Base-by-base conservation (phyloP, 441 rosid species). In the Gossypium trilobum region DNA sequence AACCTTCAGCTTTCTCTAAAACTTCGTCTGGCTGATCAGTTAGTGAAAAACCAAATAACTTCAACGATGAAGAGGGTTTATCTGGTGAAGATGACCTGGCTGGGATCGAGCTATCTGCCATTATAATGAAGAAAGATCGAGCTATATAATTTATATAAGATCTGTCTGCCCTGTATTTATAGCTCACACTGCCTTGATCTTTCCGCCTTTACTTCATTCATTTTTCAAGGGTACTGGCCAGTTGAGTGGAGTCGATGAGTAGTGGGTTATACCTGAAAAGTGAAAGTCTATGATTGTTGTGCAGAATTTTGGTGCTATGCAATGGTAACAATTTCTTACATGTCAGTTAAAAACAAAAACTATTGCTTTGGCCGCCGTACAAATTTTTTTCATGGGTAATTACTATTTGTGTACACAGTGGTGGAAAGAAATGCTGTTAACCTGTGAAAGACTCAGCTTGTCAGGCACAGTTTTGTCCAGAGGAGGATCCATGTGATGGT, bases 1-100 rank as follows among this genome's bases (percentile, higher is more conserved):
- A 36, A 13, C 44, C 73, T 66, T 44, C 78, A 31, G 72, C 50
- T 56, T 74, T 76, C 2, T 55, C 62, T 20, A 23, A 50, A 48
- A 19, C 42, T 42, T 73, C 75, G 3, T 72, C 74, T 0, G 70
- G 79, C 11, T 74, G 77, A 3, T 79, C 80, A 2, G 77, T 74
- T 52, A 85, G 25, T 3, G 78, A 65, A 54, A 87, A 82, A 4
- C 91, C 91, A 31, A 85, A 87, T 5, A 87, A 83, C 80, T 77
- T 87, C 5, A 84, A 25, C 17, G 74, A 31, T 20, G 82, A 31
- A 60, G 74, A 8, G 52, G 82, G 73, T 25, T 77, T 82, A 19
- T 52, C 42, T 0, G 67, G n/a, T 1, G 71, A 65, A 50, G 54
- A 54, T 56, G 60, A 27, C 20, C 70, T 73, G 22, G 72, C 5